A percentile compares a stretch with the other conserved stretches of the same genome.
Evolutionary conservation across 2,329 filamentous ascomycete genomes (phyloP).

Genomic region (Phyllosticta citrichinensis): DNA sequence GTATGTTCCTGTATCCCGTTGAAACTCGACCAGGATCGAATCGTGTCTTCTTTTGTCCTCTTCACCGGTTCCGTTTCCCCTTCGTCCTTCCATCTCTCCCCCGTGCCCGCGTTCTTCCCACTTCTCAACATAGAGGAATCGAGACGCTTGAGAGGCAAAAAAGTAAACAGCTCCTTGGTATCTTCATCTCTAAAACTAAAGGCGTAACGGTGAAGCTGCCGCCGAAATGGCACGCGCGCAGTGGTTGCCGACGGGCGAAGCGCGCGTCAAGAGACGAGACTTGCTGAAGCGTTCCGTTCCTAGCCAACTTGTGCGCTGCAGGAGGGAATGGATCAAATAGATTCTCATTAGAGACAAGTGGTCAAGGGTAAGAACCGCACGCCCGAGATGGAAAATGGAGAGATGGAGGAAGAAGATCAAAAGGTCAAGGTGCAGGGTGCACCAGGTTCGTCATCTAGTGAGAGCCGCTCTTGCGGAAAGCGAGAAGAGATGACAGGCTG

Average conservation of each 20-base stretch:
- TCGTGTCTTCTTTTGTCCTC: no score
- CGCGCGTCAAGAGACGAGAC: no score
- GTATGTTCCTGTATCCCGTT: background rate
- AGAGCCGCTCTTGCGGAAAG: constrained; percentile 64
- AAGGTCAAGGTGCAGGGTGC: background rate
- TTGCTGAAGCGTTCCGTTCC: background rate
- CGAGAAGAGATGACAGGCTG: constrained; percentile 76
- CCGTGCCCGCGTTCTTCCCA: background rate
- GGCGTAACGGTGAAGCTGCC: background rate
- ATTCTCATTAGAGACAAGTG: background rate
- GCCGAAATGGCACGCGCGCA: background rate
- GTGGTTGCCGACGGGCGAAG: no score
- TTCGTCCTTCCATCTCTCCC: background rate
- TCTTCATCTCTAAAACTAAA: background rate
- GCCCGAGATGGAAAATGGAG: background rate
- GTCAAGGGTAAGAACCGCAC: background rate
- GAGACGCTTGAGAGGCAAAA: background rate
- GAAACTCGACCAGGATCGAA: background rate
- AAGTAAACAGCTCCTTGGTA: background rate
- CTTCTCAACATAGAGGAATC: background rate
- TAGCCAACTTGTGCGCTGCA: background rate
- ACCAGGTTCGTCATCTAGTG: constrained; percentile 22
- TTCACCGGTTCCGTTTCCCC: background rate
- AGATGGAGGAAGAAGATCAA: background rate
- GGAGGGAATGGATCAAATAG: background rate